Evolutionary conservation across 2,329 filamentous ascomycete species (phyloP).

Genomic region (Penicillium italicum): DNA sequence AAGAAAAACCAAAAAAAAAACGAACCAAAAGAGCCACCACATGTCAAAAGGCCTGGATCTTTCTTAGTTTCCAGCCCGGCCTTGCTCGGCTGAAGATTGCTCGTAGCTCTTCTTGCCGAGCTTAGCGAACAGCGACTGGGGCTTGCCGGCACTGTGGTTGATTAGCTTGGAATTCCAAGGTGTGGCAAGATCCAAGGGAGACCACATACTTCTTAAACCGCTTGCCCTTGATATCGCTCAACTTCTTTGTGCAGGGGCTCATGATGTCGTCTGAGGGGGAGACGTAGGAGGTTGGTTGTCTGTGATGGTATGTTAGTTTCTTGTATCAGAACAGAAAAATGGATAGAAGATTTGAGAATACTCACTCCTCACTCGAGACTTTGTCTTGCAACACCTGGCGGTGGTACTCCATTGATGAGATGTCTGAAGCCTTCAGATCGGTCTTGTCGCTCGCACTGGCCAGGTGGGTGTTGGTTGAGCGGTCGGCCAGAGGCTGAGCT

Average conservation of each 20-base stretch:
- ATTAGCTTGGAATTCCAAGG: background rate
- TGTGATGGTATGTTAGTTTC: slow-evolving; percentile 22
- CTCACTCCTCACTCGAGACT: slow-evolving; percentile 40
- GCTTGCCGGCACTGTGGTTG: slow-evolving; percentile 36
- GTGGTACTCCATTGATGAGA: slow-evolving; percentile 44
- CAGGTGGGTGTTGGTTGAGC: slow-evolving; percentile 43
- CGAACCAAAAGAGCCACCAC: background rate
- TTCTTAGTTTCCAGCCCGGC: slow-evolving; percentile 14
- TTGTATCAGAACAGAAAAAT: background rate
- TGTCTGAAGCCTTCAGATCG: slow-evolving; percentile 34
- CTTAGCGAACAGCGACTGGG: slow-evolving; percentile 47
- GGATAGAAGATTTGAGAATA: background rate
- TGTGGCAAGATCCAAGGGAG: background rate
- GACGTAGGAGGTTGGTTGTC: slow-evolving; percentile 39
- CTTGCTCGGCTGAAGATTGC: slow-evolving; percentile 31
- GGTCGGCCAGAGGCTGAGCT: slow-evolving; percentile 38
- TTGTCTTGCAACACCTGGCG: slow-evolving; percentile 43
- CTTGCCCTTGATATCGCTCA: slow-evolving; percentile 50
- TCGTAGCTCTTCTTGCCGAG: slow-evolving; percentile 46
- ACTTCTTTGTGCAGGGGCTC: slow-evolving; percentile 50
- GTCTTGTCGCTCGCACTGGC: slow-evolving; percentile 25
- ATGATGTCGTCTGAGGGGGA: slow-evolving; percentile 50
- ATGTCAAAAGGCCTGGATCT: background rate
- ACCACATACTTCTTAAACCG: slow-evolving; percentile 45
- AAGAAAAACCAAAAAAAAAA: background rate